Conservation (phyloP, 1,284 basidiomycete genomes). For the Pterulicium gracile region DNA sequence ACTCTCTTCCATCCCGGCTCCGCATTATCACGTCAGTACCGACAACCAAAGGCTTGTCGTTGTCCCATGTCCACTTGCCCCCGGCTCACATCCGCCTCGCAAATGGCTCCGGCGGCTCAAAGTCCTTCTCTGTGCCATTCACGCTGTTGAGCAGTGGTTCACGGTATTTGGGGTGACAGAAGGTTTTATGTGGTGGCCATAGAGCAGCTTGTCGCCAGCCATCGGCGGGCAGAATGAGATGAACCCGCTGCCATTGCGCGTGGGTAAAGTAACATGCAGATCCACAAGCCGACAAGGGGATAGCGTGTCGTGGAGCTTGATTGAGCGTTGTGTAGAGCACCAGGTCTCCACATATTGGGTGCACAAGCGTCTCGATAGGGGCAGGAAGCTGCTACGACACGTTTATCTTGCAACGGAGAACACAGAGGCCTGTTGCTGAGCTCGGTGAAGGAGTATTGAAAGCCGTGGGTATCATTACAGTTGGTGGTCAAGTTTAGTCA, state of each 20-base stretch:
- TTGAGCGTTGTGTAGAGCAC: not conserved
- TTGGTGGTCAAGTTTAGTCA: no score
- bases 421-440: no score
- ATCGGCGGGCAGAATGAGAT: not conserved
- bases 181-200: constrained; percentile 65
- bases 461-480: no score
- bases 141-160: constrained; percentile 44
- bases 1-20: not conserved
- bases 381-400: no score
- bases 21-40: not conserved
- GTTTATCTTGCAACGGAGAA: no score
- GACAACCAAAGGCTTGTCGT: not conserved
- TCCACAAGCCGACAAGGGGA: not conserved
- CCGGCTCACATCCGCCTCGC: constrained; percentile 79
- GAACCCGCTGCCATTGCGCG: not conserved
- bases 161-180: constrained; percentile 61
- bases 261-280: not conserved
- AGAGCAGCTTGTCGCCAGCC: constrained; percentile 31
- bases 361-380: no score
- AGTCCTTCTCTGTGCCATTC: constrained; percentile 63
- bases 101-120: constrained; percentile 67
- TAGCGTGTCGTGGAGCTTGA: not conserved
- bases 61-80: constrained; percentile 55
- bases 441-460: no score
- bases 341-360: no score